phyloP scores from a whole-genome alignment of 2,329 filamentous ascomycete genomes.

The Beauveria asiatica region DNA sequence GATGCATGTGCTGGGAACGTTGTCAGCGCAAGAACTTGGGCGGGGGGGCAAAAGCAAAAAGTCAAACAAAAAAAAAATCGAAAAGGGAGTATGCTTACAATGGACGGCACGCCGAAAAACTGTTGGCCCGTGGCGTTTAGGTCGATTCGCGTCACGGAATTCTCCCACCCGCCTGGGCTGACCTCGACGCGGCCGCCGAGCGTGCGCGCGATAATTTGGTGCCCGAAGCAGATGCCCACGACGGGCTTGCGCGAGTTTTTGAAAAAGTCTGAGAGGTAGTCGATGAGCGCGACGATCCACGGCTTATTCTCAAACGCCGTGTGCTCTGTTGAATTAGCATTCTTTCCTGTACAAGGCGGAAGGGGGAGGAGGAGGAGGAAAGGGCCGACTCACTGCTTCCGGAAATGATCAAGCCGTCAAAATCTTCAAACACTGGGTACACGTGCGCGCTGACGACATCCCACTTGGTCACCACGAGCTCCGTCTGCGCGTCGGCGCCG shows the following conservation, averaged over 20 bases:
- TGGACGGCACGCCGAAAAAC: slow-evolving; percentile 29
- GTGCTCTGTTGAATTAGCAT: slow-evolving; percentile 19
- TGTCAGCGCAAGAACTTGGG: neutral
- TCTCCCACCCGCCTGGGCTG: slow-evolving; percentile 35
- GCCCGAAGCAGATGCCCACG: slow-evolving; percentile 40
- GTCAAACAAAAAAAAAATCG: too few species aligned
- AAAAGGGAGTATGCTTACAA: slow-evolving; percentile 18
- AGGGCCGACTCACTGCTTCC: slow-evolving; percentile 23
- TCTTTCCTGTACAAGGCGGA: too few species aligned
- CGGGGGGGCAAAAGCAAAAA: too few species aligned
- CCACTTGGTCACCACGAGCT: slow-evolving; percentile 21
- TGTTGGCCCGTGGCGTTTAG: slow-evolving; percentile 31
- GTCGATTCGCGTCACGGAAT: slow-evolving; percentile 32
- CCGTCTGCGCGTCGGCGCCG: slow-evolving; percentile 13
- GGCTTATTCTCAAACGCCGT: slow-evolving; percentile 34
- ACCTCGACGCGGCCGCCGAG: slow-evolving; percentile 29
- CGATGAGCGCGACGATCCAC: slow-evolving; percentile 36
- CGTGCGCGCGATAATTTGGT: slow-evolving; percentile 38
- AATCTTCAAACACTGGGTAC: slow-evolving; percentile 20
- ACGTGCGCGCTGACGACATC: slow-evolving; percentile 22
- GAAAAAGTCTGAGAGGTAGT: slow-evolving; percentile 27
- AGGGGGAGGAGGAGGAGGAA: too few species aligned
- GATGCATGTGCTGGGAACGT: slow-evolving; percentile 29
- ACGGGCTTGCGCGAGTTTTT: slow-evolving; percentile 24
- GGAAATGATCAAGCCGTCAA: slow-evolving; percentile 24